Base-by-base conservation (phyloP, 768 basidiomycete genomes). In the Leccinellum albellum region DNA sequence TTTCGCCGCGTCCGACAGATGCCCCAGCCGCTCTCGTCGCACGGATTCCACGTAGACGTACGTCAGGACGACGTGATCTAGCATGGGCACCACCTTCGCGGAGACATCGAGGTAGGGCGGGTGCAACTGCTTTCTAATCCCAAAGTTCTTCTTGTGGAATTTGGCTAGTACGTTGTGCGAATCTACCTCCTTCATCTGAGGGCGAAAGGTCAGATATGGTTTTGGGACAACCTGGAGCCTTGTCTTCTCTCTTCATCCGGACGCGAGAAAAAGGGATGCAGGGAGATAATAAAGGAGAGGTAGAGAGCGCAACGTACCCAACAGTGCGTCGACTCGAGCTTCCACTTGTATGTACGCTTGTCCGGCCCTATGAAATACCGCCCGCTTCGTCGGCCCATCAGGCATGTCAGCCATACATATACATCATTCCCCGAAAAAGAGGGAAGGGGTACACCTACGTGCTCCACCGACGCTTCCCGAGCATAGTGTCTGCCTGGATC, bases 281-380 rank as follows among this genome's bases (percentile, higher is more conserved):
- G 10, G 26, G 14, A 9, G 33, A 17, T 17, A 8, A 17, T 10
- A 4, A 23, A 28, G 49, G 1, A 24, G 9, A 51, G 52, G 35
- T 14, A 58, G 50, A 47, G 60, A 55, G 28, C 64, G 8, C n/a
- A 28, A 50, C 49, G 15, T 50, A 66, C 65, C 66, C 65, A 66
- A 26, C 69, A 68, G 13, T 70, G 64, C 4, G 61, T 63, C 5
- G 58, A 51, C n/a, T 65, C 63, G 4, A 75, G 57, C 13, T 63
- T 64, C 75, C 74, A 76, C n/a, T 70, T 69, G 53, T 75, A 75
- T 54, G 64, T 58, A 32, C 55, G 61, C 6, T 71, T 70, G 37
- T 75, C 73, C 0, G 66, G 72, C 5, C 71, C 75, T 33, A 56
- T 54, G 55, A 74, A 76, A 24, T 66, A 61, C n/a, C 72, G 72